phyloP scores from a whole-genome alignment of 345 rosid genomes.

The Populus davidiana region DNA sequence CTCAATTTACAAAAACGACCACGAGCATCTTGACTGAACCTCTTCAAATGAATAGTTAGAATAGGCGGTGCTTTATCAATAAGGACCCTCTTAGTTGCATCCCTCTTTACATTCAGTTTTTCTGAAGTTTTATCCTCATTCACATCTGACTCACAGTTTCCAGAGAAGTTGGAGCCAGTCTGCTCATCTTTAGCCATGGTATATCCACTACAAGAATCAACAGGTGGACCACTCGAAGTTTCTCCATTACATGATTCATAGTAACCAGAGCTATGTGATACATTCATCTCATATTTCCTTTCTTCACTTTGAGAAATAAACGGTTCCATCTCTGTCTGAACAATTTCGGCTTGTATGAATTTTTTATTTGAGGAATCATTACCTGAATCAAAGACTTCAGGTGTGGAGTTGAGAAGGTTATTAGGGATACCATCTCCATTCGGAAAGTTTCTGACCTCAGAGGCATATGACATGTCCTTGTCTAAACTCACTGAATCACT shows the following conservation, averaged over 20 bases:
- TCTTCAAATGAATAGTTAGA: constrained; percentile 82
- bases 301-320: constrained; percentile 17
- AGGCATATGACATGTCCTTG: constrained; percentile 12
- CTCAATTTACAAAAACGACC: constrained; percentile 91
- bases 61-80: constrained; percentile 75
- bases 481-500: constrained; percentile 14
- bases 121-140: constrained; percentile 42
- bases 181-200: constrained; percentile 23
- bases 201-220: constrained; percentile 24
- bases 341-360: constrained; percentile 24
- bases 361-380: constrained; percentile 25
- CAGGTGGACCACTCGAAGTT: constrained; percentile 29
- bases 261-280: constrained; percentile 23
- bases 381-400: constrained; percentile 24
- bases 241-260: constrained; percentile 31
- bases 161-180: constrained; percentile 27
- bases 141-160: constrained; percentile 37
- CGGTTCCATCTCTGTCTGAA: constrained; percentile 16
- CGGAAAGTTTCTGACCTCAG: constrained; percentile 23
- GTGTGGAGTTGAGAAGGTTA: constrained; percentile 8
- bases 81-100: constrained; percentile 82
- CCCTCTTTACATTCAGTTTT: constrained; percentile 66
- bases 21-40: constrained; percentile 92
- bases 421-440: constrained; percentile 31
- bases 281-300: constrained; percentile 17